These are phyloP conservation scores for Fragilaria crotonensis DNA, from an alignment of 108 stramenopile species.

Conservation along the genomic window DNA sequence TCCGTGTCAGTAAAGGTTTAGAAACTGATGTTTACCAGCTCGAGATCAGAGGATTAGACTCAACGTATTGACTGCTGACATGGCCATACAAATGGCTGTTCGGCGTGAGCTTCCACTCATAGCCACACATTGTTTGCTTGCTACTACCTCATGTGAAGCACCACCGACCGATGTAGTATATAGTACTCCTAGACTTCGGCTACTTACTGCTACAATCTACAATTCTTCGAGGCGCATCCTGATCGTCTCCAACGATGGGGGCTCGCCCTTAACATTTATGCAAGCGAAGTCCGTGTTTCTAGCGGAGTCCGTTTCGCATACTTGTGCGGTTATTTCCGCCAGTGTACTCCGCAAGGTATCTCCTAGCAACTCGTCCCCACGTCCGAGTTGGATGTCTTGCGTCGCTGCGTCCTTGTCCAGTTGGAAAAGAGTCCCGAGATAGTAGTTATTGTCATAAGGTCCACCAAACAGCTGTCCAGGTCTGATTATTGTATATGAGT, in stretches of 20 bases:
- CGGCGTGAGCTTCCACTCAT: no score
- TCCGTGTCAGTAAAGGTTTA: no score
- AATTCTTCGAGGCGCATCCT: background rate
- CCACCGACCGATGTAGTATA: no score
- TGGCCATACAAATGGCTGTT: no score
- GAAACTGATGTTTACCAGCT: no score
- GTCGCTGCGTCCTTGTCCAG: constrained; percentile 29
- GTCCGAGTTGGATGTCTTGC: constrained; percentile 9
- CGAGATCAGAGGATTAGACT: no score
- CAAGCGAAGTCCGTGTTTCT: constrained; percentile 52
- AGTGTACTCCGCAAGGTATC: constrained; percentile 39
- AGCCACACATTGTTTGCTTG: no score
- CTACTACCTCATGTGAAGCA: no score
- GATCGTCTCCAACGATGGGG: constrained; percentile 10
- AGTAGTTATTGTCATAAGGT: constrained; percentile 57
- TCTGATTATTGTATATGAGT: constrained; percentile 38
- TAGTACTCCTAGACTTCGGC: no score
- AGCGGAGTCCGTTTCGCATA: constrained; percentile 25
- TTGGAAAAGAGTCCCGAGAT: constrained; percentile 42
- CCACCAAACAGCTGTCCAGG: constrained; percentile 60
- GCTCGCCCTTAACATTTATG: constrained; percentile 23
- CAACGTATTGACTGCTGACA: no score
- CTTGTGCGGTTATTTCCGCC: constrained; percentile 48
- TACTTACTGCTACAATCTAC: no score
- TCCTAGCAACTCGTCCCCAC: constrained; percentile 9